These are phyloP conservation scores for Choiromyces venosus DNA, from an alignment of 495 filamentous ascomycete species.

Conservation along the genomic window DNA sequence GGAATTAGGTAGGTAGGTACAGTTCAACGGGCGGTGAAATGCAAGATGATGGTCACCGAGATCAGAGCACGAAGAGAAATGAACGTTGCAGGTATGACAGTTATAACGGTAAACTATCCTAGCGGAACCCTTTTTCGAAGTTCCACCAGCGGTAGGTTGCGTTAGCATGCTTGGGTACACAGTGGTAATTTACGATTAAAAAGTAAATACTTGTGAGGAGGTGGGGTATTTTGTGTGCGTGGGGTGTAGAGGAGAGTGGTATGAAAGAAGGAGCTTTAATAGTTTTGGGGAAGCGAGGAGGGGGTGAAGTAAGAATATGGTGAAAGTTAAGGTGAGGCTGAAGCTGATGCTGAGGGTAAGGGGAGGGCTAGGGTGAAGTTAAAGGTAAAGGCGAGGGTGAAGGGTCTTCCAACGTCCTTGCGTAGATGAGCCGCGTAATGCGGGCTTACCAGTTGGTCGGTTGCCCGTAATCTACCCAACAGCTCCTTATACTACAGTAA, in stretches of 20 bases:
- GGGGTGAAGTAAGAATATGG: neutral
- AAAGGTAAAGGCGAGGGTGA: neutral
- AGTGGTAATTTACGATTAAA: neutral
- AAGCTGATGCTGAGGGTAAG: too few relatives aligned
- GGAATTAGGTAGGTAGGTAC: constrained; percentile 10
- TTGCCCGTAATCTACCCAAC: neutral
- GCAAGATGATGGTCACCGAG: constrained; percentile 18
- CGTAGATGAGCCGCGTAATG: neutral
- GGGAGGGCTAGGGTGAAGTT: neutral
- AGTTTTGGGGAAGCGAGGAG: neutral
- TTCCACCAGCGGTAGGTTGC: neutral
- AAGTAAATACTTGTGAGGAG: neutral
- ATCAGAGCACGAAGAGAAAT: constrained; percentile 10
- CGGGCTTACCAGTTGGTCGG: neutral
- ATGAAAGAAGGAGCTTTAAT: neutral
- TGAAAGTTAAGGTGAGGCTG: neutral
- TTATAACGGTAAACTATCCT: neutral
- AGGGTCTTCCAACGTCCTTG: neutral
- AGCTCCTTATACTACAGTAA: neutral
- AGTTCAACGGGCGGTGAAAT: constrained; percentile 9
- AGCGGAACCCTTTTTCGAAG: neutral
- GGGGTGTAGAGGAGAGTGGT: neutral
- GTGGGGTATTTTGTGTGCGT: neutral
- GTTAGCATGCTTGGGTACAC: neutral
- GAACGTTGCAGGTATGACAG: constrained; percentile 29